Evolutionary conservation across 2,329 filamentous ascomycete genomes (phyloP).

Genomic region (Sporothrix brasiliensis): DNA sequence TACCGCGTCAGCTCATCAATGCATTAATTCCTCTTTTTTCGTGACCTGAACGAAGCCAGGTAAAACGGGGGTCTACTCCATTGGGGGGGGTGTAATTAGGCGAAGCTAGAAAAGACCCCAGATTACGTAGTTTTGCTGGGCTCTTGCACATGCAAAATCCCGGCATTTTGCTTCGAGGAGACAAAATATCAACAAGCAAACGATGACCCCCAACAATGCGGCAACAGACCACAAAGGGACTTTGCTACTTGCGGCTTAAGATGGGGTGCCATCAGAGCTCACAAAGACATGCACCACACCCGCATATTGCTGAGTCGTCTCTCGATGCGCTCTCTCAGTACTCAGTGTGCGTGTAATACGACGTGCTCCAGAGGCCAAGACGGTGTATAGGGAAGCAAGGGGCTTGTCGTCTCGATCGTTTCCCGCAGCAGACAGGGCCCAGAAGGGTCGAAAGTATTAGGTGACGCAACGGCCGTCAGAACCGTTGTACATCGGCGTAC

Average conservation of each 20-base stretch:
- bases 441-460: background rate
- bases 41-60: background rate
- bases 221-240: background rate
- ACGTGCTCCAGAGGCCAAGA: background rate
- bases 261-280: background rate
- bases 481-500: background rate
- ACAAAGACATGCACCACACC: background rate
- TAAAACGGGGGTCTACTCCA: constrained; percentile 8
- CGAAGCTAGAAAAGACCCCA: background rate
- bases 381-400: constrained; percentile 1
- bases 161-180: background rate
- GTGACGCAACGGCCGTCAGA: background rate
- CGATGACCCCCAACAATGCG: background rate
- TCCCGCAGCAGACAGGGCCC: background rate
- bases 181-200: too few relatives aligned
- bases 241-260: background rate
- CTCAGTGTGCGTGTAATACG: background rate
- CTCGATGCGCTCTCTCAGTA: background rate
- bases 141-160: constrained; percentile 10
- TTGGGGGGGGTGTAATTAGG: background rate
- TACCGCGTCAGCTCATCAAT: constrained; percentile 13
- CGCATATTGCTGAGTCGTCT: constrained; percentile 13
- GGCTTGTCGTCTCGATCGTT: background rate
- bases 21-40: background rate
- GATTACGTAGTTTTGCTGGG: constrained; percentile 10